Base-by-base conservation (phyloP, 1,139 yeast genomes). In the Schwanniomyces etchellsii region DNA sequence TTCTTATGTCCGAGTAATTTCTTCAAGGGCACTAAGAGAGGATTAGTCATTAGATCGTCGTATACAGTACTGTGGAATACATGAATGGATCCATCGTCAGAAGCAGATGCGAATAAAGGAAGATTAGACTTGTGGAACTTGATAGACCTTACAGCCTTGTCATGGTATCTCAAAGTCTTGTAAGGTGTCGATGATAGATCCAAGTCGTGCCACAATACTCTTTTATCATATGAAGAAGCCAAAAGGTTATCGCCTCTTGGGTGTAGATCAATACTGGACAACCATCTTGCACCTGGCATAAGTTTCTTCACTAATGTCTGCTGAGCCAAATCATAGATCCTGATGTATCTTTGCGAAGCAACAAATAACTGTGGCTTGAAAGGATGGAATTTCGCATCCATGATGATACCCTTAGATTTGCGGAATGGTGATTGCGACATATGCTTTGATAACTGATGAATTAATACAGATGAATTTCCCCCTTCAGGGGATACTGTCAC, bases 341-440 rank as follows among this genome's bases (percentile, higher is more conserved):
- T 79, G 44, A 91, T 73, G 45, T 88, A 85, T 51, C 97, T 74
- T 63, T 91, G 98, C 6, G 96, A 84, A 44, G 94, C 91, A 29
- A 93, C 97, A 51, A 85, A 84, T 40, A 91, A 70, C 52, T 86
- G 94, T 13, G 99, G 98, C 50, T 85, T 81, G 63, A 85, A 81
- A 16, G 99, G 98, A 60, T 91, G 99, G 76, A 91, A 91, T 58
- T 82, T 83, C 40, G 96, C 96, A 55, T 86, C 95, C 80, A 88
- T 88, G 28, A 89, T 81, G 39, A 89, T 81, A 41, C 99, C 99
- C 65, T 85, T 85, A 23, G 95, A 77, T 58, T 86, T 86, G 46
- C 79, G 74, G 74, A 91, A 91, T 40, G 99, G 99, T 12, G 96
- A 84, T 63, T 91, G 99, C n/a, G 97, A 82, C 39, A 82, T 71